Conservation (phyloP, 1,284 basidiomycete species). For the Cutaneotrichosporon daszewskae region DNA sequence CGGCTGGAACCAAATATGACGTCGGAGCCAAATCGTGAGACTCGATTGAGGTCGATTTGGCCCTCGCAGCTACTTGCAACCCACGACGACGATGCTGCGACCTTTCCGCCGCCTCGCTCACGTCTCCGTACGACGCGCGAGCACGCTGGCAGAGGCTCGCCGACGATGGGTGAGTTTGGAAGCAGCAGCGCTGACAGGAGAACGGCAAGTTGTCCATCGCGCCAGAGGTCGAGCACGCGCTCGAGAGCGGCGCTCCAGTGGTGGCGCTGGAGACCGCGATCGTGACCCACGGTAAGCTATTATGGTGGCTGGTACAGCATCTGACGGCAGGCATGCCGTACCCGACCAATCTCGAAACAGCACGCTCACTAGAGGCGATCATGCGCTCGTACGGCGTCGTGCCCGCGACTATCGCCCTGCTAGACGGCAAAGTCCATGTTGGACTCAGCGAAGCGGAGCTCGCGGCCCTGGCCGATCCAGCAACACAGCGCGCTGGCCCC, state of each 20-base stretch:
- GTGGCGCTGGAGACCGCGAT: conserved; percentile 68
- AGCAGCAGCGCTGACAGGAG: conserved; percentile 15
- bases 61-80: no score
- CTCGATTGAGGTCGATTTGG: no score
- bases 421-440: conserved; percentile 78
- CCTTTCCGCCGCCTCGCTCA: background rate
- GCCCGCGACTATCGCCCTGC: conserved; percentile 86
- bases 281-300: conserved; percentile 66
- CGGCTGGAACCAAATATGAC: no score
- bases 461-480: conserved; percentile 56
- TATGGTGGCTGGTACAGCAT: background rate
- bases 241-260: conserved; percentile 51
- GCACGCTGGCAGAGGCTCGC: conserved; percentile 7
- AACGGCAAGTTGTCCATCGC: conserved; percentile 32
- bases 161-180: conserved; percentile 8
- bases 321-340: conserved; percentile 58
- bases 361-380: conserved; percentile 66
- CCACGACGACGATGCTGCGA: background rate
- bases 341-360: conserved; percentile 70
- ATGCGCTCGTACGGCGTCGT: conserved; percentile 70
- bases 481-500: conserved; percentile 26
- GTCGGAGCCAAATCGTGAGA: no score
- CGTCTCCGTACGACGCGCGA: background rate
- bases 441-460: conserved; percentile 67
- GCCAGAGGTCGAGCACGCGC: conserved; percentile 69